phyloP scores from a whole-genome alignment of 768 basidiomycete genomes.

The Psilocybe subaeruginosa region DNA sequence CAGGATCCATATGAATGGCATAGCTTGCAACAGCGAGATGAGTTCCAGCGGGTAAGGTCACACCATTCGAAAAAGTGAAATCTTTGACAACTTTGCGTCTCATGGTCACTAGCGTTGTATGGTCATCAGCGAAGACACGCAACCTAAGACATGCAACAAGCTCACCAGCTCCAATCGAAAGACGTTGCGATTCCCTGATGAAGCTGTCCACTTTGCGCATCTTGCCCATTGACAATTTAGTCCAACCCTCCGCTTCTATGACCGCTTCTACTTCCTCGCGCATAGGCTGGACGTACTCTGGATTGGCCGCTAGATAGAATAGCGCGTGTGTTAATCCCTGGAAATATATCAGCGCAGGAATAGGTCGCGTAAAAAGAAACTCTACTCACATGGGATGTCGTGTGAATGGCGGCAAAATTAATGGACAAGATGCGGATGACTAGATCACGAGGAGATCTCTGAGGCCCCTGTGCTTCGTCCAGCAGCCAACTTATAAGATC shows the following conservation, averaged over 20 bases:
- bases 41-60: constrained; percentile 40
- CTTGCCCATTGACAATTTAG: constrained; percentile 35
- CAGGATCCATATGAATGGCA: constrained; percentile 32
- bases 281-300: constrained; percentile 36
- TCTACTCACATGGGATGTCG: constrained; percentile 16
- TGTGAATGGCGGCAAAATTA: constrained; percentile 35
- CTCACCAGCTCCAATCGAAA: constrained; percentile 12
- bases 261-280: constrained; percentile 47
- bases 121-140: no score
- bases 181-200: constrained; percentile 38
- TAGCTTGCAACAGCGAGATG: constrained; percentile 30
- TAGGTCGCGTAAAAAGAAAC: neutral
- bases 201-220: constrained; percentile 50
- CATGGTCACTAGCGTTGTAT: constrained; percentile 20
- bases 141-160: neutral
- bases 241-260: constrained; percentile 39
- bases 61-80: constrained; percentile 47
- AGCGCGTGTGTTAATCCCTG: constrained; percentile 41
- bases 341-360: constrained; percentile 4
- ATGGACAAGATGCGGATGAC: constrained; percentile 24
- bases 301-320: constrained; percentile 38
- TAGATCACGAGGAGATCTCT: constrained; percentile 20
- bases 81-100: constrained; percentile 38
- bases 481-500: constrained; percentile 33
- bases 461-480: constrained; percentile 26